A percentile compares a stretch with the other conserved stretches of the same genome.
Conservation (phyloP, 2,329 filamentous ascomycete genomes). For the Chlorencoelia australis region DNA sequence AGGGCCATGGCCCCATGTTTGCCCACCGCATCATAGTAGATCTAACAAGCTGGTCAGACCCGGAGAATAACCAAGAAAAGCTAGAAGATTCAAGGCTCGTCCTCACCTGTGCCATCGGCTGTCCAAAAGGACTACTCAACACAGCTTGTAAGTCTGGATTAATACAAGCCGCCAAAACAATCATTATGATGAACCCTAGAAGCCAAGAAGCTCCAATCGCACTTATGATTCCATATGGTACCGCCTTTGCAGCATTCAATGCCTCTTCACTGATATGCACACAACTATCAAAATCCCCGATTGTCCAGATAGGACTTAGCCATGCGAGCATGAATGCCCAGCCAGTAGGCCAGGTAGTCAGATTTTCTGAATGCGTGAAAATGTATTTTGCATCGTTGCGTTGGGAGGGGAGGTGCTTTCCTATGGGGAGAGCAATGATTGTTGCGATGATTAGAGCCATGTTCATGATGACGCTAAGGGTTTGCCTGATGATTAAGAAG, state of each 20-base stretch:
- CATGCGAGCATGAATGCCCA: slow-evolving; percentile 52
- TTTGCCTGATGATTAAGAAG: too few species aligned
- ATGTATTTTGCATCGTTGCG: slow-evolving; percentile 40
- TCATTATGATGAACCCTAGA: slow-evolving; percentile 46
- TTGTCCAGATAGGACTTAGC: slow-evolving; percentile 53
- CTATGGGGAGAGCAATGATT: slow-evolving; percentile 46
- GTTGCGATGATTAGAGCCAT: slow-evolving; percentile 43
- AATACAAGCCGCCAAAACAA: slow-evolving; percentile 49
- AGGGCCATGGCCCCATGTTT: slow-evolving; percentile 48
- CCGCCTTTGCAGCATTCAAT: slow-evolving; percentile 46
- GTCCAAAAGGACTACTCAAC: slow-evolving; percentile 40
- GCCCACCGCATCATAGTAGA: slow-evolving; percentile 50
- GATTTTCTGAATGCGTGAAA: slow-evolving; percentile 44
- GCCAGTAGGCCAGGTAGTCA: slow-evolving; percentile 46
- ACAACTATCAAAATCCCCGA: slow-evolving; percentile 46
- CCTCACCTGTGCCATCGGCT: slow-evolving; percentile 43
- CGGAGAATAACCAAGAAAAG: too few species aligned
- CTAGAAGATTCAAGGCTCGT: too few species aligned
- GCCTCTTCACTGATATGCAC: slow-evolving; percentile 53
- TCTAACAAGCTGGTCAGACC: too few species aligned
- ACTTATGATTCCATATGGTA: slow-evolving; percentile 49
- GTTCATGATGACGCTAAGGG: slow-evolving; percentile 44
- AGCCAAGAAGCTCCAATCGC: slow-evolving; percentile 45
- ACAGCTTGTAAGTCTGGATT: slow-evolving; percentile 41
- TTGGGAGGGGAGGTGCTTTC: slow-evolving; percentile 26